A percentile compares a stretch with the other conserved stretches of the same genome.
Conservation (phyloP, 1,284 basidiomycete species). For the Coriolopsis trogii region DNA sequence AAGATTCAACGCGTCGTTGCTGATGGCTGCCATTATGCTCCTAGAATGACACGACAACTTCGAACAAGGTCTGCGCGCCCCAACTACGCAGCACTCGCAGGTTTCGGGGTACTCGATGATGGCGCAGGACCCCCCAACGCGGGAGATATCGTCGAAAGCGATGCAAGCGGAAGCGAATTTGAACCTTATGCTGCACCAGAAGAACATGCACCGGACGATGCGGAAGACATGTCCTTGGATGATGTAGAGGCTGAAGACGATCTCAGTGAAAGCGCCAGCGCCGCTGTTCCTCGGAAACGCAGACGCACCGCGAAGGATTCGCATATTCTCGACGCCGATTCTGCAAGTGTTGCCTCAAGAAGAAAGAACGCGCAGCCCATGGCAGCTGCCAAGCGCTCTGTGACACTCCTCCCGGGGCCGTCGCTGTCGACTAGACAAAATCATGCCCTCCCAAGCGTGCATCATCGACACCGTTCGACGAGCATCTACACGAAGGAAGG, state of each 20-base stretch:
- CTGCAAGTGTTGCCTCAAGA: constrained; percentile 7
- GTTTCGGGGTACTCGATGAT: constrained; percentile 25
- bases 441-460: constrained; percentile 58
- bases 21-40: no score
- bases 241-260: constrained; percentile 18
- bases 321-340: constrained; percentile 14
- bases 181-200: constrained; percentile 35
- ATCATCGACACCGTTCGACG: constrained; percentile 69
- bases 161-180: constrained; percentile 46
- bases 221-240: constrained; percentile 22
- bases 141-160: constrained; percentile 27
- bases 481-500: constrained; percentile 54
- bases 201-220: constrained; percentile 28
- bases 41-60: constrained; percentile 37
- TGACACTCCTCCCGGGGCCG: constrained; percentile 27
- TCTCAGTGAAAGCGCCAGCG: constrained; percentile 4
- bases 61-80: constrained; percentile 38
- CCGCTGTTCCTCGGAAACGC: constrained; percentile 1
- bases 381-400: constrained; percentile 28
- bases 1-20: no score
- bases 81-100: constrained; percentile 36
- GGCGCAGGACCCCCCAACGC: constrained; percentile 31
- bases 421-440: constrained; percentile 47
- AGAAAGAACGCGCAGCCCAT: constrained; percentile 22
- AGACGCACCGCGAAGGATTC: neutral